Evolutionary conservation across 345 rosid species (phyloP), one percentile per base, ranked within the genome.

Genomic region (Erucastrum elatum): DNA sequence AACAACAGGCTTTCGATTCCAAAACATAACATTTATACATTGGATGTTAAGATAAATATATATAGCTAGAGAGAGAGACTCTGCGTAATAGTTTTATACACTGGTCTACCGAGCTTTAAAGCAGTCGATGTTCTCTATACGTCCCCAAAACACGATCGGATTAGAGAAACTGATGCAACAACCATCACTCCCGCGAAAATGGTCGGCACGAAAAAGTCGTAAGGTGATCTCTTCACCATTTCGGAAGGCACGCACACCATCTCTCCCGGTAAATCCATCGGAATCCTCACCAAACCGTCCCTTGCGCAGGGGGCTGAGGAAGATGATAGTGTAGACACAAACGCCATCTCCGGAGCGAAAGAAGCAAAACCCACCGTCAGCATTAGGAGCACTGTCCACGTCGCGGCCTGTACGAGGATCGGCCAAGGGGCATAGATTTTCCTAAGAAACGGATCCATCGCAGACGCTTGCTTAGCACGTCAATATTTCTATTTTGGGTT

Each of bases 181-280:
- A 80, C 69, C 83, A 80, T 75, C 25, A 70, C 76, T 0, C 63
- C 83, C 0, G 76, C 72, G 44, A 80, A 80, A 1, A 80, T 15
- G 0, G 80, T 62, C 2, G 83, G 80, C 11, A 70, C 3, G 29
- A 55, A 75, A 21, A 33, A 3, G 16, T 80, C 76, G 0, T 70
- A 6, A 25, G 21, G 0, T 9, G 83, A 75, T 46, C 16, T 15
- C 41, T 75, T 75, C 64, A 80, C 72, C 76, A 58, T 64, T 6
- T 33, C 6, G 8, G 73, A 55, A 7, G 83, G 69, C 12, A 80
- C 66, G 31, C 75, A 75, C 29, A 80, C 76, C 0, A 13, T 70
- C 55, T 77, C 79, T n/a, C 74, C 75, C 55, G 67, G 75, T 21
- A 64, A 39, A 9, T 71, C 80, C 46, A 80, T 55, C 44, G 80